Percentiles rank a stretch among this genome's conserved stretches.
Conservation (phyloP, 495 filamentous ascomycete species). For the Hypoxylon lienhwacheense region DNA sequence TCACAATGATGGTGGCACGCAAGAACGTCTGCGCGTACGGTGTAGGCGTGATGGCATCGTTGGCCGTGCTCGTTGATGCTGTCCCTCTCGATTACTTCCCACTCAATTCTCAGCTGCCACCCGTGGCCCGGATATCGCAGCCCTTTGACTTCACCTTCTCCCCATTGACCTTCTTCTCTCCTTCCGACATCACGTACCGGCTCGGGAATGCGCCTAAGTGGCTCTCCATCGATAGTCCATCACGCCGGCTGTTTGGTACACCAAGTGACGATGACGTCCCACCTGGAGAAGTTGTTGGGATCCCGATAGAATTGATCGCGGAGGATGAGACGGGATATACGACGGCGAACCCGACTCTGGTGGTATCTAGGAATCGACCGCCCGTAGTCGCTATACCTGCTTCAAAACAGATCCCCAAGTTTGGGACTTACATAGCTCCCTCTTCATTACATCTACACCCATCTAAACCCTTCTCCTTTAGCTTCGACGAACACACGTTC, state of each 20-base stretch:
- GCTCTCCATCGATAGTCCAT: conserved; percentile 66
- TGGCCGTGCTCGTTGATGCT: conserved; percentile 11
- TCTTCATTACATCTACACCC: conserved; percentile 44
- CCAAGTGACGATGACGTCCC: conserved; percentile 61
- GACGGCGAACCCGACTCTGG: conserved; percentile 60
- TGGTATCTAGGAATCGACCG: conserved; percentile 57
- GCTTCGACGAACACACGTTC: conserved; percentile 46
- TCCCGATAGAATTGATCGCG: conserved; percentile 61
- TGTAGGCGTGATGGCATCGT: conserved; percentile 3
- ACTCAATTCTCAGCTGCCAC: conserved; percentile 76
- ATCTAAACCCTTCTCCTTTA: conserved; percentile 43
- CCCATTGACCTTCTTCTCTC: conserved; percentile 64
- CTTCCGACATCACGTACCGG: conserved; percentile 59
- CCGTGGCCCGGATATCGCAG: conserved; percentile 66
- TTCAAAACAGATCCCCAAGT: conserved; percentile 42
- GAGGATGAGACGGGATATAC: conserved; percentile 60
- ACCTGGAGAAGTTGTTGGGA: conserved; percentile 45
- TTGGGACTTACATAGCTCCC: conserved; percentile 47
- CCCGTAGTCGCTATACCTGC: conserved; percentile 43
- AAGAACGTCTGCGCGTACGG: conserved; percentile 17
- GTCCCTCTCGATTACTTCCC: conserved; percentile 61
- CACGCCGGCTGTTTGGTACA: conserved; percentile 65
- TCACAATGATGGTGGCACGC: conserved; percentile 25
- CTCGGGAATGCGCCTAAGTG: conserved; percentile 65
- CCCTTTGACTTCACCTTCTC: conserved; percentile 70